These are phyloP conservation scores for Aspergillus chevalieri DNA, from an alignment of 2,329 filamentous ascomycete species.

Conservation along the genomic window DNA sequence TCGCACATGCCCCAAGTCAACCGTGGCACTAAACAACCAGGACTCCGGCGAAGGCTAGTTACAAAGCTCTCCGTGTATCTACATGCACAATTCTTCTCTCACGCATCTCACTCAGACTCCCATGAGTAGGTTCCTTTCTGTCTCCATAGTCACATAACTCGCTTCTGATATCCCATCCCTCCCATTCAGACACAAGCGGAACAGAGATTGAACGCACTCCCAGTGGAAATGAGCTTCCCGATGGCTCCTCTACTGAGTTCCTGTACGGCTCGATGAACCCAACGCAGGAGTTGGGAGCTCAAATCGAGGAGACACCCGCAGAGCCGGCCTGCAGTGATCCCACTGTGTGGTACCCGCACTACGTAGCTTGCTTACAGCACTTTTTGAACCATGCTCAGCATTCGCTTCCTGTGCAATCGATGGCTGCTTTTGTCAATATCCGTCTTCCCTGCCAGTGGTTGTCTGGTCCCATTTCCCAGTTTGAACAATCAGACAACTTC, in stretches of 20 bases:
- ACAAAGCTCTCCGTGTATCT: constrained; percentile 24
- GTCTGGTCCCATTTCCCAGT: constrained; percentile 34
- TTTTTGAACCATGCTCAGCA: constrained; percentile 88
- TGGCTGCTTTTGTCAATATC: constrained; percentile 89
- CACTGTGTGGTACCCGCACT: constrained; percentile 84
- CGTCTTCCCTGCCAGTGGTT: constrained; percentile 73
- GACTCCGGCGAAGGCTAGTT: constrained; percentile 25
- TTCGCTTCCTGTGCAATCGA: constrained; percentile 68
- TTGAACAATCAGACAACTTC: constrained; percentile 20
- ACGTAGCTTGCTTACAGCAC: constrained; percentile 77
- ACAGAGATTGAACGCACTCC: constrained; percentile 23
- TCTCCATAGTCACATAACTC: not conserved
- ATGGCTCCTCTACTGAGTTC: constrained; percentile 3
- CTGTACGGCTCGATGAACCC: constrained; percentile 6
- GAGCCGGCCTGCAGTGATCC: constrained; percentile 52
- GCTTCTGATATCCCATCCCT: too few species aligned
- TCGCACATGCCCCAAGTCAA: constrained; percentile 15
- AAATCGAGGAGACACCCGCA: constrained; percentile 6
- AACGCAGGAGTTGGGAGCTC: constrained; percentile 7
- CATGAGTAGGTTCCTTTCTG: constrained; percentile 19
- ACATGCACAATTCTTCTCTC: constrained; percentile 14
- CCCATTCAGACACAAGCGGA: constrained; percentile 18
- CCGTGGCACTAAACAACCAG: constrained; percentile 19
- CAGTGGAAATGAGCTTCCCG: constrained; percentile 12
- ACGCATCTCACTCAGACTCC: constrained; percentile 11